These are phyloP conservation scores for Fusarium pseudograminearum DNA, from an alignment of 2,329 filamentous ascomycete genomes.

Conservation along the genomic window DNA sequence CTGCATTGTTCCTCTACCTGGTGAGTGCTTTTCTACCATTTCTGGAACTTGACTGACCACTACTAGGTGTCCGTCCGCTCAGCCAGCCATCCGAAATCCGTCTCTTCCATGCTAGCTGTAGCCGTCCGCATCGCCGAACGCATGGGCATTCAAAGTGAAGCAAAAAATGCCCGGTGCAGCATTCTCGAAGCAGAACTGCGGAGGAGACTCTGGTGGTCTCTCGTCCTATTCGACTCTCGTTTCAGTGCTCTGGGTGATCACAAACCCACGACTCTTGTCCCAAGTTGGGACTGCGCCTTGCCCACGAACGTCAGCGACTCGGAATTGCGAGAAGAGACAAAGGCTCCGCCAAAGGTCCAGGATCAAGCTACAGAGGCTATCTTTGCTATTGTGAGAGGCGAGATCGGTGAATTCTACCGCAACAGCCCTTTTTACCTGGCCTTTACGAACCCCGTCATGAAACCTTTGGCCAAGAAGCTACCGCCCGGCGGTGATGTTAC, in stretches of 20 bases:
- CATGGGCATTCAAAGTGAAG: conserved; percentile 67
- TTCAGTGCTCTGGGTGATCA: conserved; percentile 63
- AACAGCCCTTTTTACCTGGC: conserved; percentile 52
- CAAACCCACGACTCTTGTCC: conserved; percentile 47
- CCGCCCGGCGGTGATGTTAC: conserved; percentile 42
- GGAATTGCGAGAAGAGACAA: conserved; percentile 59
- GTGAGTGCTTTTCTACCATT: conserved; percentile 51
- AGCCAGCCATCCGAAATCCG: conserved; percentile 60
- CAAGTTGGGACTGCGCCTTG: conserved; percentile 57
- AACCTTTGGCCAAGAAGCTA: conserved; percentile 41
- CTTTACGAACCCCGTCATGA: conserved; percentile 51
- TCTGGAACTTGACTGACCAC: neutral
- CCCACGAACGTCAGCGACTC: conserved; percentile 61
- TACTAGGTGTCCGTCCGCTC: conserved; percentile 61
- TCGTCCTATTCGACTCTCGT: conserved; percentile 68
- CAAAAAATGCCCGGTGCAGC: conserved; percentile 40
- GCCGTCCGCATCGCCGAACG: conserved; percentile 68
- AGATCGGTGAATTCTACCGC: conserved; percentile 56
- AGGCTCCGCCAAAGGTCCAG: conserved; percentile 47
- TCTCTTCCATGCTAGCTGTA: conserved; percentile 65
- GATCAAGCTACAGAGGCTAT: conserved; percentile 56
- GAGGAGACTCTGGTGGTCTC: conserved; percentile 71
- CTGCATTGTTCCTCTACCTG: conserved; percentile 69
- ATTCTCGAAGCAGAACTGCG: conserved; percentile 69
- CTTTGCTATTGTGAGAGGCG: conserved; percentile 56